phyloP scores from a whole-genome alignment of 2,329 filamentous ascomycete species.

The Penicillium glabrum region DNA sequence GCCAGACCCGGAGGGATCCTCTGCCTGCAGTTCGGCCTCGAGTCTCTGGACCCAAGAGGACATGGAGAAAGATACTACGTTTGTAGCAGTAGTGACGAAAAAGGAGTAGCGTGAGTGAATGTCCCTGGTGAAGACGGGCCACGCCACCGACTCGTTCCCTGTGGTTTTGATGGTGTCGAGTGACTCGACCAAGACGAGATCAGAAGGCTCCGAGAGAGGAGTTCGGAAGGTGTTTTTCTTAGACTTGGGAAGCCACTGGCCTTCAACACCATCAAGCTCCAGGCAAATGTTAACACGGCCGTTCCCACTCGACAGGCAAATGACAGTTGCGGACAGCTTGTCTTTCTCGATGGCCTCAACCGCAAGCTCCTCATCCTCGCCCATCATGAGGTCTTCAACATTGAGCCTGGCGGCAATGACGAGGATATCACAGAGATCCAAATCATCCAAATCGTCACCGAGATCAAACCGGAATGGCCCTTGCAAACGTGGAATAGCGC shows the following conservation, averaged over 20 bases:
- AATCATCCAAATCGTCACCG: slow-evolving; percentile 51
- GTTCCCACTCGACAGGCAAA: slow-evolving; percentile 58
- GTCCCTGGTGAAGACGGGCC: slow-evolving; percentile 59
- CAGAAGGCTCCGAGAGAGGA: slow-evolving; percentile 42
- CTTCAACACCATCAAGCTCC: slow-evolving; percentile 62
- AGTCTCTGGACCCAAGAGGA: slow-evolving; percentile 57
- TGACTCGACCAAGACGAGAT: slow-evolving; percentile 47
- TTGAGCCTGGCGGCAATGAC: slow-evolving; percentile 56
- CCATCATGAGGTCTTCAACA: slow-evolving; percentile 52
- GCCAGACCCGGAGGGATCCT: slow-evolving; percentile 52
- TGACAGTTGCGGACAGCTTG: slow-evolving; percentile 56
- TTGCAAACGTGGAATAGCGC: slow-evolving; percentile 60
- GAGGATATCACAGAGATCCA: slow-evolving; percentile 62
- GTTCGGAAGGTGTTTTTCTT: slow-evolving; percentile 42
- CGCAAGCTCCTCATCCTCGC: slow-evolving; percentile 49
- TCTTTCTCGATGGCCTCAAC: slow-evolving; percentile 47
- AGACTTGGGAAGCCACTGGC: slow-evolving; percentile 60
- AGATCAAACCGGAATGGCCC: slow-evolving; percentile 59
- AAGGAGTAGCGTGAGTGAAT: slow-evolving; percentile 57
- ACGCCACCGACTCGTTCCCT: slow-evolving; percentile 31
- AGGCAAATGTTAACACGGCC: slow-evolving; percentile 60
- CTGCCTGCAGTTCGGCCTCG: slow-evolving; percentile 56
- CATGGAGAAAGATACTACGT: slow-evolving; percentile 57
- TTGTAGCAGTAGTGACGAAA: slow-evolving; percentile 57
- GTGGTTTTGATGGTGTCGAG: slow-evolving; percentile 39